phyloP scores from a whole-genome alignment of 306 rosid genomes.

The Acacia confusa region DNA sequence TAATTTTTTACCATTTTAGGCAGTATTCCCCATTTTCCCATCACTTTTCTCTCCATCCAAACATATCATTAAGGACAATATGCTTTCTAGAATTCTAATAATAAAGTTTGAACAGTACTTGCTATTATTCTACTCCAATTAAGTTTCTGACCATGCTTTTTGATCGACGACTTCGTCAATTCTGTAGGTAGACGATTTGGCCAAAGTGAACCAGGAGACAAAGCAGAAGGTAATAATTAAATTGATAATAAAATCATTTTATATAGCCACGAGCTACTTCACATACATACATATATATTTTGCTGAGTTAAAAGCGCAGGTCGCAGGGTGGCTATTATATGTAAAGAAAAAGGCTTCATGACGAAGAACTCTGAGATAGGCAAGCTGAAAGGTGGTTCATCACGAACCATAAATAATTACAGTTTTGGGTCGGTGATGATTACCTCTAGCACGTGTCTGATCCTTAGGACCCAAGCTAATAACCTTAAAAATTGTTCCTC shows the following conservation, averaged over 20 bases:
- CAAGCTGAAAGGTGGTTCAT: slow-evolving; percentile 7
- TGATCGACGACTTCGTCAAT: neutral
- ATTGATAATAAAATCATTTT: neutral
- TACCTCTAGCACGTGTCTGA: slow-evolving; percentile 36
- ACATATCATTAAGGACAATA: neutral
- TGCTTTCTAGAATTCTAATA: neutral
- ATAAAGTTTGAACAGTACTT: neutral
- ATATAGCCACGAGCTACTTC: neutral
- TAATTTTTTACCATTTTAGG: too few relatives aligned
- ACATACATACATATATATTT: neutral
- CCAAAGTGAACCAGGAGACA: slow-evolving; percentile 30
- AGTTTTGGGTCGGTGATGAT: slow-evolving; percentile 25
- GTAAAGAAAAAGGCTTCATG: neutral
- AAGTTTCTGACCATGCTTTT: neutral
- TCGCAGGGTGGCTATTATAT: slow-evolving; percentile 25
- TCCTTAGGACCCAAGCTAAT: neutral
- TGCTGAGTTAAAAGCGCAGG: neutral
- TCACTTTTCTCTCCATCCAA: too few relatives aligned
- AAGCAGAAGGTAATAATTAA: slow-evolving; percentile 18
- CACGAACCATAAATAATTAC: slow-evolving; percentile 29
- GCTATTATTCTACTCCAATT: neutral
- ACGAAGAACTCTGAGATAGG: slow-evolving; percentile 14
- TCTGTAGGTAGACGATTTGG: slow-evolving; percentile 18
- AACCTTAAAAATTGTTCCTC: neutral
- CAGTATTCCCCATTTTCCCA: too few relatives aligned